Evolutionary conservation across 768 basidiomycete genomes (phyloP).

Genomic region (Pisolithus orientalis): DNA sequence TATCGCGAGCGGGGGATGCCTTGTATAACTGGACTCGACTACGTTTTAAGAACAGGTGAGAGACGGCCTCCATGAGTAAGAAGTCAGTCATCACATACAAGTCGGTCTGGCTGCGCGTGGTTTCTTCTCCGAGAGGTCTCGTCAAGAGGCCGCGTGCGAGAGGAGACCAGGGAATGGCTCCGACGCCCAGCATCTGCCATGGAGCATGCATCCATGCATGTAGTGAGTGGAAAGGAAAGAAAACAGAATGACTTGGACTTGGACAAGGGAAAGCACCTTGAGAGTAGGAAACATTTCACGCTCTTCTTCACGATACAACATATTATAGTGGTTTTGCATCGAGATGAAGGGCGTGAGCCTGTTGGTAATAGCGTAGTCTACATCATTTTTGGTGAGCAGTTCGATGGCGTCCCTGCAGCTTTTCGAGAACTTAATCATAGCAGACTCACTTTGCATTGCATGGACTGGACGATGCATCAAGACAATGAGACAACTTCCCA

Average conservation of each 20-base stretch:
- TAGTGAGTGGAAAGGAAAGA: too few relatives aligned
- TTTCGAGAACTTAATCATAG: too few relatives aligned
- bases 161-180: conserved; percentile 42
- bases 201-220: too few relatives aligned
- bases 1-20: neutral
- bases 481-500: neutral
- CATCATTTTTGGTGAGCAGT: too few relatives aligned
- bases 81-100: too few relatives aligned
- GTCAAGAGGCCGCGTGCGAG: conserved; percentile 33
- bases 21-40: too few relatives aligned
- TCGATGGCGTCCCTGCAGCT: too few relatives aligned
- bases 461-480: conserved; percentile 22
- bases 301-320: conserved; percentile 58
- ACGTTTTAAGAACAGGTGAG: too few relatives aligned
- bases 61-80: too few relatives aligned
- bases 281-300: conserved; percentile 51
- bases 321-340: conserved; percentile 58
- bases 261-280: conserved; percentile 11
- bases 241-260: neutral
- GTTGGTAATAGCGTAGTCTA: conserved; percentile 36
- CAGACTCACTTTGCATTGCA: conserved; percentile 32
- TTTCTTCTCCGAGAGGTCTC: conserved; percentile 19
- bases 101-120: too few relatives aligned
- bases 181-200: conserved; percentile 33
- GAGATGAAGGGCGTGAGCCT: conserved; percentile 50